A percentile compares a stretch with the other conserved stretches of the same genome.
Evolutionary conservation across 345 rosid genomes (phyloP).

Genomic region (Populus nigra): DNA sequence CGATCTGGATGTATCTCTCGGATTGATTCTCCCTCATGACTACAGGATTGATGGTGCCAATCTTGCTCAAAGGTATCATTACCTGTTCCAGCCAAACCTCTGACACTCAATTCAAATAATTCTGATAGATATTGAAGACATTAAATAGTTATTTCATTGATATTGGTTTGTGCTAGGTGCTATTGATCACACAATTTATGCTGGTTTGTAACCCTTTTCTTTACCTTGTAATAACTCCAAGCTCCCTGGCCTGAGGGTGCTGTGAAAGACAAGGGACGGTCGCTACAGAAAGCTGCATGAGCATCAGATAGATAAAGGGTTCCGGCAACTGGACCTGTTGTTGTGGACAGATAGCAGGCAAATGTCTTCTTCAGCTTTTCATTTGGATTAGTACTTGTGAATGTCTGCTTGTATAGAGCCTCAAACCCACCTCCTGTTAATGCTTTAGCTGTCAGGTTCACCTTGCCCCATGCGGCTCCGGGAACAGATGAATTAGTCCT

Average conservation of each 20-base stretch:
- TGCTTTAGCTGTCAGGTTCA: conserved; percentile 55
- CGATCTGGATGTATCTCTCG: conserved; percentile 67
- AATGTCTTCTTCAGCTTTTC: conserved; percentile 52
- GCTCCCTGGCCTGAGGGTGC: conserved; percentile 56
- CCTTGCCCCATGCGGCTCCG: conserved; percentile 61
- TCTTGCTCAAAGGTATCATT: conserved; percentile 49
- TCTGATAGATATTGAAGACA: too few relatives aligned
- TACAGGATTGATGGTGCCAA: conserved; percentile 46
- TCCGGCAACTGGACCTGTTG: conserved; percentile 60
- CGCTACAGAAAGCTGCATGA: conserved; percentile 62
- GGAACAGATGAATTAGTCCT: conserved; percentile 46
- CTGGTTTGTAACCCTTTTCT: conserved; percentile 1
- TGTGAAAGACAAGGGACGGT: conserved; percentile 51
- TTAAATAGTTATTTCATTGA: too few relatives aligned
- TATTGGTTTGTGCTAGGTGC: too few relatives aligned
- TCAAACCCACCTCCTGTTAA: conserved; percentile 58
- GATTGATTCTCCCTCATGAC: conserved; percentile 48
- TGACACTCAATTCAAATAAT: too few relatives aligned
- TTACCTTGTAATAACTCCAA: conserved; percentile 72
- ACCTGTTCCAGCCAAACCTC: conserved; percentile 36
- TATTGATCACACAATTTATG: neutral
- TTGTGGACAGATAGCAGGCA: conserved; percentile 57
- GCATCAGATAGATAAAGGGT: conserved; percentile 51
- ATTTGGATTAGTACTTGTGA: conserved; percentile 23
- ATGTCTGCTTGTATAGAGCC: conserved; percentile 49